A percentile compares a stretch with the other conserved stretches of the same genome.
These are phyloP conservation scores for Sphaerosporella brunnea DNA, from an alignment of 495 filamentous ascomycete genomes.

Conservation along the genomic window DNA sequence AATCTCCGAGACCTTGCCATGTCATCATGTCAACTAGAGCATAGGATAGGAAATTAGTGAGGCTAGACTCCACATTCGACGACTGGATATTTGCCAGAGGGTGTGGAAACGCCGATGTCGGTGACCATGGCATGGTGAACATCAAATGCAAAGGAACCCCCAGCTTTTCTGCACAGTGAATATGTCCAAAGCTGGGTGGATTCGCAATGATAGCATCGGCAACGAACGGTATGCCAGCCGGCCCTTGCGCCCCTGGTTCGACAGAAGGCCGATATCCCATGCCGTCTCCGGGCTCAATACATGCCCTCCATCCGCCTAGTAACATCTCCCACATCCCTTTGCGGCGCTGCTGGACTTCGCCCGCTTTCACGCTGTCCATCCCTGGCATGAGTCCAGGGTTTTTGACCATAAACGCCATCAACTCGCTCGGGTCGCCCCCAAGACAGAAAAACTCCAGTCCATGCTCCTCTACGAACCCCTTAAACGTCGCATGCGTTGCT, in stretches of 20 bases:
- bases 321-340: constrained; percentile 45
- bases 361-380: constrained; percentile 44
- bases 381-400: constrained; percentile 55
- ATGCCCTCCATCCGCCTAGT: constrained; percentile 42
- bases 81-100: constrained; percentile 52
- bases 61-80: constrained; percentile 40
- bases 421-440: constrained; percentile 51
- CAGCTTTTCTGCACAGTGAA: constrained; percentile 47
- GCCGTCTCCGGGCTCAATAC: constrained; percentile 26
- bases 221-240: constrained; percentile 33
- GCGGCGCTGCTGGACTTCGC: constrained; percentile 44
- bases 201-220: constrained; percentile 59
- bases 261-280: constrained; percentile 13
- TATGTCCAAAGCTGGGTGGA: constrained; percentile 47
- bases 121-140: constrained; percentile 52
- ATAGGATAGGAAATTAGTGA: constrained; percentile 58
- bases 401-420: constrained; percentile 74
- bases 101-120: constrained; percentile 53
- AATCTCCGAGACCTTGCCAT: constrained; percentile 43
- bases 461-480: constrained; percentile 39
- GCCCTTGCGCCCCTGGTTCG: not conserved
- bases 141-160: constrained; percentile 39
- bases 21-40: constrained; percentile 52
- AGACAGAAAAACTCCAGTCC: constrained; percentile 49
- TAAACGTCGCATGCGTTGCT: constrained; percentile 51